These are phyloP conservation scores for Acacia concinna DNA, from an alignment of 331 rosid species.

Conservation along the genomic window DNA sequence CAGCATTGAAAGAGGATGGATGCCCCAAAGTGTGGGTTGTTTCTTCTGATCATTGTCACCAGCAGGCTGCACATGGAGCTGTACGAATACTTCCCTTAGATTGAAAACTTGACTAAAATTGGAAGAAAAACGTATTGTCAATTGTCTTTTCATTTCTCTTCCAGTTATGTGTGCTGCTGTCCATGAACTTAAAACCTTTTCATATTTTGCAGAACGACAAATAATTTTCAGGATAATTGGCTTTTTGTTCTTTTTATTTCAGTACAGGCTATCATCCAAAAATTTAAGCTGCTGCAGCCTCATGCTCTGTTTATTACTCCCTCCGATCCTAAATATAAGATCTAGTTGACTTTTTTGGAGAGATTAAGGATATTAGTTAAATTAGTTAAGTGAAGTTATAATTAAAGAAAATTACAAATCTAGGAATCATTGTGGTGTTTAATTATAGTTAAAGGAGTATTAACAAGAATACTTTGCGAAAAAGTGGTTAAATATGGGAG, in stretches of 20 bases:
- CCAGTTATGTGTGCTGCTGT: not conserved
- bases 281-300: constrained; percentile 9
- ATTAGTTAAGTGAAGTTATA: too few species aligned
- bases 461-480: too few species aligned
- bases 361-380: too few species aligned
- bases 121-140: constrained; percentile 6
- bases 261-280: constrained; percentile 3
- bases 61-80: constrained; percentile 83
- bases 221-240: not conserved
- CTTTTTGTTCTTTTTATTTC: constrained; percentile 17
- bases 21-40: constrained; percentile 98
- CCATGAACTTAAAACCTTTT: constrained; percentile 19
- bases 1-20: constrained; percentile 84
- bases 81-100: constrained; percentile 55
- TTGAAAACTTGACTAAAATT: constrained; percentile 24
- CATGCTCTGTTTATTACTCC: constrained; percentile 27
- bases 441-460: too few species aligned
- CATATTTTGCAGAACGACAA: constrained; percentile 19
- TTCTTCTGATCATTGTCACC: constrained; percentile 81
- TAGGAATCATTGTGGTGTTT: too few species aligned
- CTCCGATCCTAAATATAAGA: too few species aligned
- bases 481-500: too few species aligned
- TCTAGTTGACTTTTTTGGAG: too few species aligned
- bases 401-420: too few species aligned
- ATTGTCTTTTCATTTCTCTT: constrained; percentile 21